Base-by-base conservation (phyloP, 2,329 filamentous ascomycete genomes). In the Coniochaeta hoffmannii region DNA sequence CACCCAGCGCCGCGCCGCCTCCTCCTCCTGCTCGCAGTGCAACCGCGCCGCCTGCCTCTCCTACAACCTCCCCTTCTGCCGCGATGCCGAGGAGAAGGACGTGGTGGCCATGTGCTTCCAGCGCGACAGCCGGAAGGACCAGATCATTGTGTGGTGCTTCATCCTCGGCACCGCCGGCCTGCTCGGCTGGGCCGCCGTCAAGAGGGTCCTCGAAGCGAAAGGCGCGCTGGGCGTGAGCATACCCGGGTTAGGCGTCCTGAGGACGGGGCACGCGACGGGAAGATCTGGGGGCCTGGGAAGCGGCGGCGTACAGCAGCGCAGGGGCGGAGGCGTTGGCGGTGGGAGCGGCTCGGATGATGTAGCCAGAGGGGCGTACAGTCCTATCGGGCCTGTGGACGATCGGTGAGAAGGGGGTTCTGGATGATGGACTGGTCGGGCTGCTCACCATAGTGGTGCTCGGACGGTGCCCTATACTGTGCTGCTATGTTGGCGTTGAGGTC, bases 21-120 rank as follows among this genome's bases (percentile, higher is more conserved):
- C 75, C 46, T 66, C 76, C 54, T 76, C 77, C 3, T 87, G 83
- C 69, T 72, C 77, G 28, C 79, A 82, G 59, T 87, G 83, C 70
- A 87, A 83, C 59, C 83, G 83, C 66, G 79, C 79, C 56, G 87
- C 85, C 63, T 87, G 83, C 68, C 76, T 86, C 49, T 77, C 83
- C 59, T 76, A 76, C 61, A 78, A 75, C 61, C 71, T 87, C 24
- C 80, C 80, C 56, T 84, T 87, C 64, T 87, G 83, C 73, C 79
- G 82, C 63, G 75, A 78, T 60, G 82, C 81, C 54, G 76, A 78
- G 60, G 81, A 86, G 61, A 80, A 78, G 64, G 81, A 86, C 63
- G 80, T 86, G 19, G 70, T 80, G 41, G 83, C 83, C 28, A 74
- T 77, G 64, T 87, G 83, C 66, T 87, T 87, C 70, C 82, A 86